Evolutionary conservation across 768 basidiomycete genomes (phyloP), one percentile per base, ranked within the genome.

Genomic region (Rhizopogon salebrosus): DNA sequence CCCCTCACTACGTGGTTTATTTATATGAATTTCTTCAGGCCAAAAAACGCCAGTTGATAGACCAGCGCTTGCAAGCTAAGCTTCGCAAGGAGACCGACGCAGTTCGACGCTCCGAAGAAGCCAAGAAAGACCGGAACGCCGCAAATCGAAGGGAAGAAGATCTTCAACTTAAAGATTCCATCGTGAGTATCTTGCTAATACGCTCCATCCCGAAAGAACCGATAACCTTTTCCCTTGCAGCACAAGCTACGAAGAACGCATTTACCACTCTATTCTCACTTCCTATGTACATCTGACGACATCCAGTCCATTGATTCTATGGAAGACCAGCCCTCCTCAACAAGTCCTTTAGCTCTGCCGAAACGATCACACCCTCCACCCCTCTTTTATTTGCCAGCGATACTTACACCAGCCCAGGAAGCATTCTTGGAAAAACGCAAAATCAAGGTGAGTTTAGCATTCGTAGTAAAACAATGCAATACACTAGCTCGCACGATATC

Each of bases 121-220:
- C 84, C 55, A 90, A 90, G 72, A 88, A 88, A 68, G 87, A 89
- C 71, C 89, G 89, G 70, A 81, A 80, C 45, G 57, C 64, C 36
- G 87, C 89, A 41, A 88, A 83, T 68, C 75, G 88, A 57, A 89
- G 82, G 67, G 90, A 92, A 70, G 88, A 91, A 65, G 89, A 92
- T 6, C 65, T 90, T 41, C 85, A 87, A 61, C 75, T 91, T 46
- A 87, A 84, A 69, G 89, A 91, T 61, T 89, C 86, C 7, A 81
- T 92, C 58, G 89, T 89, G 62, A 51, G 89, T 78, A 18, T 22
- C 23, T 38, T 18, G 34, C 34, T 40, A 1, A 6, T 48, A 38
- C 24, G 48, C 45, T 45, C 18, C 40, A n/a, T 34, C 14, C 11
- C 10, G 20, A 23, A 18, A 22, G 48, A 29, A 52, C n/a, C 53